Evolutionary conservation across 768 basidiomycete genomes (phyloP).

Genomic region (Mycena olivaceomarginata): DNA sequence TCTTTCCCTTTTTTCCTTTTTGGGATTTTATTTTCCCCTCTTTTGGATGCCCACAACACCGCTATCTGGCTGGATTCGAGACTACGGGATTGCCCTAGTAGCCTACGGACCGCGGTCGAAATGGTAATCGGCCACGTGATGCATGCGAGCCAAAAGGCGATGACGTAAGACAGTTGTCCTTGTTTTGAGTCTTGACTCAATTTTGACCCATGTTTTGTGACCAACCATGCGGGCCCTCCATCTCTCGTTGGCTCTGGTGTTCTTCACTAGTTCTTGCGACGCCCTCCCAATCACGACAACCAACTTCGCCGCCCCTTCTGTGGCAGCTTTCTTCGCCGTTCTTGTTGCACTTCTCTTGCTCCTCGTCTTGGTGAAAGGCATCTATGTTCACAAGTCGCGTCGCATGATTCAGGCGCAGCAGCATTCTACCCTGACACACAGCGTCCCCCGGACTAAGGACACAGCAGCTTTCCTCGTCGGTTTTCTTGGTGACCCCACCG

Average conservation of each 20-base stretch:
- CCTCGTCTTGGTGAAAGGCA: conserved; percentile 52
- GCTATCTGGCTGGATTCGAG: too few species aligned
- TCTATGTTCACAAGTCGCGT: conserved; percentile 53
- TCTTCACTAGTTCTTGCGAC: conserved; percentile 18
- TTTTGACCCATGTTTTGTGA: too few species aligned
- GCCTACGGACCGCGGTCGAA: too few species aligned
- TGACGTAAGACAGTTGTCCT: too few species aligned
- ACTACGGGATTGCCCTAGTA: too few species aligned
- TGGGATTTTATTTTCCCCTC: too few species aligned
- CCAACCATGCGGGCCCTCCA: not conserved
- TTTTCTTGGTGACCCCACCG: conserved; percentile 65
- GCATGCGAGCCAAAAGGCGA: too few species aligned
- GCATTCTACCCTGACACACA: conserved; percentile 27
- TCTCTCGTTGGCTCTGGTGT: conserved; percentile 26
- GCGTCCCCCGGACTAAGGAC: conserved; percentile 40
- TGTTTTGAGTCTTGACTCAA: too few species aligned
- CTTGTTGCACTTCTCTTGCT: conserved; percentile 50
- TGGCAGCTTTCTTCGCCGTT: conserved; percentile 50
- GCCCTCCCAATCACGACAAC: conserved; percentile 33
- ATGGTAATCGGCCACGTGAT: too few species aligned
- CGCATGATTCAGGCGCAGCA: conserved; percentile 34
- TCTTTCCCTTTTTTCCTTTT: too few species aligned
- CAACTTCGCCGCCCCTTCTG: conserved; percentile 40
- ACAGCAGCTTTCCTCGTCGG: conserved; percentile 65
- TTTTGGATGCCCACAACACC: too few species aligned